Percentiles rank a stretch among this genome's conserved stretches.
Conservation (phyloP, 805 yeast species). For the Saturnispora sanitii region DNA sequence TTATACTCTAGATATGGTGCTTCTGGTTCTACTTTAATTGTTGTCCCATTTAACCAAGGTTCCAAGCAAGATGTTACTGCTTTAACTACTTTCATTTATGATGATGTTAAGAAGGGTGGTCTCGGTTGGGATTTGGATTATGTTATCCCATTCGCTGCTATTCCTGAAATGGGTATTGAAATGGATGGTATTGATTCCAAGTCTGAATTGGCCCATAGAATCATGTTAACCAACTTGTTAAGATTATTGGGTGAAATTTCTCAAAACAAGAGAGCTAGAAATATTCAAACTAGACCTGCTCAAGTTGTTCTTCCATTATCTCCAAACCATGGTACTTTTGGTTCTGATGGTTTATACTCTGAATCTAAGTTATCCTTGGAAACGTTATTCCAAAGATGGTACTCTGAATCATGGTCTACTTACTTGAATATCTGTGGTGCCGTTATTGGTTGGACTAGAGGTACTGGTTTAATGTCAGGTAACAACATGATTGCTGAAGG, state of each 20-base stretch:
- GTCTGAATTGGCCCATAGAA: conserved; percentile 96
- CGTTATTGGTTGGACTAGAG: conserved; percentile 99
- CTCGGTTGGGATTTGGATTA: conserved; percentile 97
- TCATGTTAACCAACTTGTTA: conserved; percentile 92
- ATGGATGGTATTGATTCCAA: conserved; percentile 85
- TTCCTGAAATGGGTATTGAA: conserved; percentile 97
- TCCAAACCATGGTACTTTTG: conserved; percentile 98
- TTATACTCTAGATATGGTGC: conserved; percentile 92
- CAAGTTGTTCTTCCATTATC: conserved; percentile 94
- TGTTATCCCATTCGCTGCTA: conserved; percentile 96
- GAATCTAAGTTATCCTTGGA: conserved; percentile 94
- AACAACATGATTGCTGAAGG: conserved; percentile 98
- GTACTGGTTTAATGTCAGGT: conserved; percentile 97
- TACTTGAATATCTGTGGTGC: conserved; percentile 97
- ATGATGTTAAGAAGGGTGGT: conserved; percentile 75
- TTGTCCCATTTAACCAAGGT: conserved; percentile 98
- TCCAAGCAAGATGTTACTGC: conserved; percentile 89
- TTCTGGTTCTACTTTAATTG: conserved; percentile 81
- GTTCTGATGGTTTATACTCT: conserved; percentile 96
- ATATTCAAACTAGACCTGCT: conserved; percentile 92
- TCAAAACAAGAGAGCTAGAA: conserved; percentile 64
- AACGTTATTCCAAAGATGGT: conserved; percentile 97
- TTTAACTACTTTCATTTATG: conserved; percentile 76
- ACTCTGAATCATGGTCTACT: conserved; percentile 92
- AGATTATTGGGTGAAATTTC: conserved; percentile 89